A percentile compares a stretch with the other conserved stretches of the same genome.
phyloP scores from a whole-genome alignment of 2,329 filamentous ascomycete species.

The Colletotrichum destructivum region DNA sequence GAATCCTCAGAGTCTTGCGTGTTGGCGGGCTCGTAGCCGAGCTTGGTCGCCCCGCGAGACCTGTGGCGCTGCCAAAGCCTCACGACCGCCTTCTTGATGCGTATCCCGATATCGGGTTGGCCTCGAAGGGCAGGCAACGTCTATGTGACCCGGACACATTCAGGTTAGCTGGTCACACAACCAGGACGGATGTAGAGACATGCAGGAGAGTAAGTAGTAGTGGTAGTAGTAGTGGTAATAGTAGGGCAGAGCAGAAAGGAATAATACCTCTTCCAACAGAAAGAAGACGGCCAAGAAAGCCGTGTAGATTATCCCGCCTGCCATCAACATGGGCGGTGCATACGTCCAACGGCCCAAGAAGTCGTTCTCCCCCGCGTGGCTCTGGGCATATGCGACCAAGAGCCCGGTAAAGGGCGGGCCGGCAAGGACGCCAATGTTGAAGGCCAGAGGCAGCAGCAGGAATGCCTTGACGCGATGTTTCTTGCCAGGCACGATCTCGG shows the following conservation, averaged over 20 bases:
- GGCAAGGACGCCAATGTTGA: not conserved
- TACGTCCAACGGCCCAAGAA: constrained; percentile 13
- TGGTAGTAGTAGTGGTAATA: too few species aligned
- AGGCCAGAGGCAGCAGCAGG: not conserved
- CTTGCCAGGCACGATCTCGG: constrained; percentile 7
- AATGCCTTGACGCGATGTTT: constrained; percentile 5
- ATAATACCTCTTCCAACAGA: not conserved
- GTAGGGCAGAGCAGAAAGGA: too few species aligned
- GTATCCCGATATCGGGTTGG: not conserved
- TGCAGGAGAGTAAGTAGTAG: too few species aligned
- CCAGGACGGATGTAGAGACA: too few species aligned
- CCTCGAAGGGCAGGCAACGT: not conserved
- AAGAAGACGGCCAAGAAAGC: constrained; percentile 13
- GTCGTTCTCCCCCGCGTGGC: not conserved
- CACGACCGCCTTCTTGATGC: not conserved
- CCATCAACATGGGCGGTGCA: constrained; percentile 1
- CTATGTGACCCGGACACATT: not conserved
- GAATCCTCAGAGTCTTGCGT: not conserved
- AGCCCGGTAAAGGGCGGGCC: not conserved
- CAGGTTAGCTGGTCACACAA: too few species aligned
- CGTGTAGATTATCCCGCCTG: not conserved
- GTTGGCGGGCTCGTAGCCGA: not conserved
- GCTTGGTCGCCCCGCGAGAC: too few species aligned
- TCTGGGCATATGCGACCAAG: not conserved
- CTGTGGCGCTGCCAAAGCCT: not conserved